Evolutionary conservation across 345 rosid genomes (phyloP).

Genomic region (Triadica sebifera): DNA sequence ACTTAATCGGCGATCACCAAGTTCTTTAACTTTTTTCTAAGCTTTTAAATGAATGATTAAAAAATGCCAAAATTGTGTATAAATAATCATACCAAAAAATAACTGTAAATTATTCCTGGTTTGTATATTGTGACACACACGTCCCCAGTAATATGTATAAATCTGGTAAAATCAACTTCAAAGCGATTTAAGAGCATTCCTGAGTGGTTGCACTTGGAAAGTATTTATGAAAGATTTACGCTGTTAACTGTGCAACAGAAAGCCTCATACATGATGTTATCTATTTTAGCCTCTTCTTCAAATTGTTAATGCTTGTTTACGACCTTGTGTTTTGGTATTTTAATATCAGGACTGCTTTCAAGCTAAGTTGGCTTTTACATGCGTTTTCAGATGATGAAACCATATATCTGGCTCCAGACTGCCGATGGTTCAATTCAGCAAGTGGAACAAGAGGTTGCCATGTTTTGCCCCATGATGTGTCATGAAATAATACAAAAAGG

Average conservation of each 20-base stretch:
- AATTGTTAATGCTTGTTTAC: background rate
- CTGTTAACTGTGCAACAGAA: background rate
- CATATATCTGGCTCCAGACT: slow-evolving; percentile 32
- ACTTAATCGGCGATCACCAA: no score
- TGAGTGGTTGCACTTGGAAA: background rate
- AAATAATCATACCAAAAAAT: no score
- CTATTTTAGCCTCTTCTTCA: background rate
- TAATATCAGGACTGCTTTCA: background rate
- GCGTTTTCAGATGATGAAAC: slow-evolving; percentile 29
- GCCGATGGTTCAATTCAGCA: slow-evolving; percentile 30
- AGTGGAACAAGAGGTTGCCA: slow-evolving; percentile 37
- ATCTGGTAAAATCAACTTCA: no score
- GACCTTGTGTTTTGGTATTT: background rate
- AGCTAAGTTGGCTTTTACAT: background rate
- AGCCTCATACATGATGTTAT: no score
- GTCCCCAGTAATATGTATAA: no score
- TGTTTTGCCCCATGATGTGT: slow-evolving; percentile 32
- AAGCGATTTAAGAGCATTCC: background rate
- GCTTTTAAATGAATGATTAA: no score
- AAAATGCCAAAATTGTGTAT: no score
- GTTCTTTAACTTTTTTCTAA: no score
- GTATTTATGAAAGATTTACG: background rate
- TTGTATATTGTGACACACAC: no score
- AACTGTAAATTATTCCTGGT: no score
- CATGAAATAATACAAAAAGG: slow-evolving; percentile 43